Base-by-base conservation (phyloP, 2,329 filamentous ascomycete genomes). In the Pyricularia sp. region DNA sequence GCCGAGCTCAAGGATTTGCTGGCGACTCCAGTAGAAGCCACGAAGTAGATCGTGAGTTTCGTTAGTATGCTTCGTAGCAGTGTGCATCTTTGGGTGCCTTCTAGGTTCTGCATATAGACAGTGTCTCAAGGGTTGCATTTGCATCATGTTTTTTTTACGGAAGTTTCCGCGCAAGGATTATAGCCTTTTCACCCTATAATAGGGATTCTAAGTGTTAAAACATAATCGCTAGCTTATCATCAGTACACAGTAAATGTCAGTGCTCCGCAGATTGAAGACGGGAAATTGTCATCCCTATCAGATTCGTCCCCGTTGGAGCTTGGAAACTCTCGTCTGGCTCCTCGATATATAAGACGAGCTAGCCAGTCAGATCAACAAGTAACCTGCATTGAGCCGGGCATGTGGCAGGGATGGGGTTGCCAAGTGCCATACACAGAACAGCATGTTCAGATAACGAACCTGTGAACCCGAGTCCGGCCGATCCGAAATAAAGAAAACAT, bases 1-100 rank as follows among this genome's bases (percentile, higher is more conserved):
- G 66, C 23, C 11, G 66, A 67, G 55, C 9, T 67, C 26, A 67
- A 67, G 50, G 33, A 55, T 26, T 31, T 67, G 26, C n/a, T 67
- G 12, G 50, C n/a, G 50, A 26, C 65, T n/a, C 65, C 65, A 17
- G 36, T 55, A 7, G 42, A 6, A 50, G 42, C 42, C 25, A n/a
- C n/a, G n/a, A 31, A 67, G 42, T 36, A 36, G 14, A 12, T 23
- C 42, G 26, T 36, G 30, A n/a, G 7, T 9, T 20, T n/a, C 20
- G 42, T n/a, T 20, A 6, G 42, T n/a, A 6, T n/a, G 14, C 2
- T n/a, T n/a, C n/a, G n/a, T n/a, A n/a, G n/a, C 33, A 36, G 2
- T 14, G 5, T 36, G 33, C 11, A 7, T n/a, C 4, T 50, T n/a
- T 50, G 42, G 42, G 7, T n/a, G 20, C 42, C 1, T n/a, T n/a